These are phyloP conservation scores for Lepiota brunneoincarnata DNA, from an alignment of 768 basidiomycete species.

Conservation along the genomic window DNA sequence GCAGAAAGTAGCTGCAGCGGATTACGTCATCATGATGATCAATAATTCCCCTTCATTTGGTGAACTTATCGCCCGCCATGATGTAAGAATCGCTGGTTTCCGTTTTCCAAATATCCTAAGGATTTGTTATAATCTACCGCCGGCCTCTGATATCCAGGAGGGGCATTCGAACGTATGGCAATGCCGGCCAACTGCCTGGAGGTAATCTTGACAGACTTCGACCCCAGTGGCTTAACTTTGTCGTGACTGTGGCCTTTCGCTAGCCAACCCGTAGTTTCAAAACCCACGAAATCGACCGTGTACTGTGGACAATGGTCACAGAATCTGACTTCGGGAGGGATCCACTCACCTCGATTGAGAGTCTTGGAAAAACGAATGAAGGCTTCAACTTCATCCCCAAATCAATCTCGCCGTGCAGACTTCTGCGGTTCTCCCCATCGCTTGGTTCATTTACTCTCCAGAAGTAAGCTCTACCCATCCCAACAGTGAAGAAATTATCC, in stretches of 20 bases:
- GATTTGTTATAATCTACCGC: conserved; percentile 7
- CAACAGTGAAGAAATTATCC: conserved; percentile 44
- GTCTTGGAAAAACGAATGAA: conserved; percentile 6
- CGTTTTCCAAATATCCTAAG: conserved; percentile 9
- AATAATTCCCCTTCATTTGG: no score
- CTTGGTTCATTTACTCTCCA: conserved; percentile 29
- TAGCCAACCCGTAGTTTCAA: conserved; percentile 4
- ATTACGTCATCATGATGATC: conserved; percentile 9
- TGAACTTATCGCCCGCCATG: conserved; percentile 5
- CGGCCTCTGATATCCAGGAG: conserved; percentile 9
- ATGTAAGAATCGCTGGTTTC: conserved; percentile 10
- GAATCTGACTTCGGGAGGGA: background rate
- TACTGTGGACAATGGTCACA: conserved; percentile 1
- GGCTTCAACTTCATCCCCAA: conserved; percentile 7
- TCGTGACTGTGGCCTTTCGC: background rate
- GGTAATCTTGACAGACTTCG: background rate
- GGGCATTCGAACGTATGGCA: conserved; percentile 6
- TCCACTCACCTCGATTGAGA: conserved; percentile 6
- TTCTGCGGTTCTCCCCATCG: background rate
- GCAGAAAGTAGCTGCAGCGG: background rate
- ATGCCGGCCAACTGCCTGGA: conserved; percentile 9
- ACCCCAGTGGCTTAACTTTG: background rate
- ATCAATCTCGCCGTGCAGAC: conserved; percentile 7
- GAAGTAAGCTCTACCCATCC: conserved; percentile 43
- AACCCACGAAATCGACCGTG: background rate